Evolutionary conservation across 2,329 filamentous ascomycete species (phyloP).

Genomic region (Xylariaceae sp.): DNA sequence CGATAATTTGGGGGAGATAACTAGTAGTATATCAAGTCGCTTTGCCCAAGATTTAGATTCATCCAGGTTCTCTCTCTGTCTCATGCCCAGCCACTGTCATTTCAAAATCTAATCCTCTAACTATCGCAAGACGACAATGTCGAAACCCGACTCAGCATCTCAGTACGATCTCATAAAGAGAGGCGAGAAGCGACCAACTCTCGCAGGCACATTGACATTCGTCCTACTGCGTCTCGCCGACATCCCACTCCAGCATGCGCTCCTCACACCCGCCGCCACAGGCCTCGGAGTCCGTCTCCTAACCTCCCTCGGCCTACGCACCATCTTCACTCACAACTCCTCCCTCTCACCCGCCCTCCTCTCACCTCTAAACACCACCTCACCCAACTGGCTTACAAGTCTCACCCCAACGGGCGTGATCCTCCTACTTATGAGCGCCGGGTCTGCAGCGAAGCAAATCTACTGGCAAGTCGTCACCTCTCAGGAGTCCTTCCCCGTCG

Average conservation of each 20-base stretch:
- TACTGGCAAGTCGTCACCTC: constrained; percentile 47
- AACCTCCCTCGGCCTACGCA: constrained; percentile 38
- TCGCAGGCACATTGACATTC: constrained; percentile 35
- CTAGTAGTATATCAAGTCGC: no score
- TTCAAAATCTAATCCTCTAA: background rate
- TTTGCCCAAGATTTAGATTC: no score
- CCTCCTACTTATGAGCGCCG: constrained; percentile 50
- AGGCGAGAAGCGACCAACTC: constrained; percentile 33
- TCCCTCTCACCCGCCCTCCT: constrained; percentile 34
- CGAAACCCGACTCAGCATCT: constrained; percentile 2
- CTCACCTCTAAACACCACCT: constrained; percentile 10
- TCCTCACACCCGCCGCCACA: constrained; percentile 25
- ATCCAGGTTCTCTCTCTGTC: background rate
- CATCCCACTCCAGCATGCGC: constrained; percentile 23
- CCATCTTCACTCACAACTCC: constrained; percentile 6
- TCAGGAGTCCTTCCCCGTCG: constrained; percentile 46
- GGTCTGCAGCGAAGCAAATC: constrained; percentile 52
- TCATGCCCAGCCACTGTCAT: background rate
- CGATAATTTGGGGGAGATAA: no score
- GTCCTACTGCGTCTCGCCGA: constrained; percentile 35
- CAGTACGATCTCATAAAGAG: constrained; percentile 35
- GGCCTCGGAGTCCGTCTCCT: constrained; percentile 45
- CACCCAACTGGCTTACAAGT: constrained; percentile 29
- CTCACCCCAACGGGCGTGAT: constrained; percentile 46
- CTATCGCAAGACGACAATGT: background rate